These are phyloP conservation scores for Panicum hallii DNA, from an alignment of 202 grass and related monocot species.

Conservation along the genomic window DNA sequence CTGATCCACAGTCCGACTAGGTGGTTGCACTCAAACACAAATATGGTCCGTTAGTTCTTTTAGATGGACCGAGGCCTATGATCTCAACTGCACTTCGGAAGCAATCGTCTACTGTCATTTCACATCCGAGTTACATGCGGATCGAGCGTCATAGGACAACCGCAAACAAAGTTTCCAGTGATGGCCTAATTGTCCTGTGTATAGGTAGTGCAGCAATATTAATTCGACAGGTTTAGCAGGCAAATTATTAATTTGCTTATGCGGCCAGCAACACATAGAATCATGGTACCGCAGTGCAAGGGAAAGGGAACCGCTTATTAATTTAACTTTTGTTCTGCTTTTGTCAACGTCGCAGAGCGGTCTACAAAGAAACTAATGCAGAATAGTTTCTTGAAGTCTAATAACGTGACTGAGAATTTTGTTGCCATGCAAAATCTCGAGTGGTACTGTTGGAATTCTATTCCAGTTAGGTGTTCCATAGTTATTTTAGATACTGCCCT, in stretches of 20 bases:
- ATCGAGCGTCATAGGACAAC: not conserved
- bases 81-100: too few relatives aligned
- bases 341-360: not conserved
- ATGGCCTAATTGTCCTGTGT: not conserved
- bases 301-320: not conserved
- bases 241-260: not conserved
- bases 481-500: too few relatives aligned
- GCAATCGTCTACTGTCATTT: too few relatives aligned
- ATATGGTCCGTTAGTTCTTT: too few relatives aligned
- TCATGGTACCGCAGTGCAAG: not conserved
- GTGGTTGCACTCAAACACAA: too few relatives aligned
- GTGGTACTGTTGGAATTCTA: not conserved
- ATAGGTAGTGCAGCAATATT: not conserved
- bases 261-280: not conserved
- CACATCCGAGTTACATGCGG: too few relatives aligned
- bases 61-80: too few relatives aligned
- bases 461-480: too few relatives aligned
- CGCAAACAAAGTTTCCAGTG: not conserved
- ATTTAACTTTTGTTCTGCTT: not conserved
- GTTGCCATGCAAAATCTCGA: not conserved
- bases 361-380: not conserved
- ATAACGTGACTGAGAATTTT: constrained; percentile 21
- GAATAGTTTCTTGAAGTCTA: not conserved
- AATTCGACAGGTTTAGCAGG: too few relatives aligned
- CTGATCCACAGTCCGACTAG: too few relatives aligned